Evolutionary conservation across 2,329 filamentous ascomycete genomes (phyloP).

Genomic region (Aspergillus amoenus): DNA sequence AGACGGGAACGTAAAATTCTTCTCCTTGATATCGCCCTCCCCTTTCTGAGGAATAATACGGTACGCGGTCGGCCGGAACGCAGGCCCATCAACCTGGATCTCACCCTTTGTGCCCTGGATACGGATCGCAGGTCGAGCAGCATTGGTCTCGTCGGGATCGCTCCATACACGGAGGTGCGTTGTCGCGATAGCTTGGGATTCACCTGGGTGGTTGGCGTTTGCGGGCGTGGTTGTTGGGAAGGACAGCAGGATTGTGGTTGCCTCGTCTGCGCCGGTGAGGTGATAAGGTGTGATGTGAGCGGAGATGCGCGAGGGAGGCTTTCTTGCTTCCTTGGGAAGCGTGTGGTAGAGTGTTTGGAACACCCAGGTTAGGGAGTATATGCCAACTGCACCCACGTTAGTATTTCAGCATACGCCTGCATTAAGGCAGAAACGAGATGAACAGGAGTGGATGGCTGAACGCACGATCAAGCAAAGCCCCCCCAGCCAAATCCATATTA

Average conservation of each 20-base stretch:
- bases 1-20: conserved; percentile 49
- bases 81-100: conserved; percentile 73
- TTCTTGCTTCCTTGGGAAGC: conserved; percentile 62
- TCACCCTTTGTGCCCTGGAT: conserved; percentile 80
- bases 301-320: conserved; percentile 63
- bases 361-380: conserved; percentile 87
- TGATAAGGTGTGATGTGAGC: conserved; percentile 70
- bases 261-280: conserved; percentile 73
- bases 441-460: conserved; percentile 1
- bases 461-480: conserved; percentile 70
- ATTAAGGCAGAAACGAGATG: not conserved
- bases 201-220: conserved; percentile 39
- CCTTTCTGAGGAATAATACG: conserved; percentile 58
- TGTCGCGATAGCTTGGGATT: conserved; percentile 70
- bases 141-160: conserved; percentile 61
- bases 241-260: conserved; percentile 72
- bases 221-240: conserved; percentile 62
- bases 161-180: conserved; percentile 63
- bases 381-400: conserved; percentile 57
- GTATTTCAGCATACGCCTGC: not conserved
- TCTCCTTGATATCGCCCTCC: conserved; percentile 46
- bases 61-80: conserved; percentile 68
- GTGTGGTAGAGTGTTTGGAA: conserved; percentile 87
- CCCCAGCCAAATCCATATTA: conserved; percentile 78
- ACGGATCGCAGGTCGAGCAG: conserved; percentile 66